Conservation (phyloP, 345 rosid species). For the Nasturtium officinale region DNA sequence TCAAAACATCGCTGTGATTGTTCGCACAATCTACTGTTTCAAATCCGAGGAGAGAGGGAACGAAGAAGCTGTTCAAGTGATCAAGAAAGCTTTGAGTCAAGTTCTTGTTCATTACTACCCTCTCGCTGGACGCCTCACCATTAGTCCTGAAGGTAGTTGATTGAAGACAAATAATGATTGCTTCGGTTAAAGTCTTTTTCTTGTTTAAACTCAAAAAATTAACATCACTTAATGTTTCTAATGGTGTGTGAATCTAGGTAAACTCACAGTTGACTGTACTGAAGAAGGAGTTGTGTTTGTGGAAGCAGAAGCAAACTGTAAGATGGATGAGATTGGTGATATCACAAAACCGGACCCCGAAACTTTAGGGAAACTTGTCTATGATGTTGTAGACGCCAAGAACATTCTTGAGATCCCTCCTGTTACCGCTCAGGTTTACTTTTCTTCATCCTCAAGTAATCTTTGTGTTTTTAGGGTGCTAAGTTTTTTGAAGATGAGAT, state of each 20-base stretch:
- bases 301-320: constrained; percentile 78
- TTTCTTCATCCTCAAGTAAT: constrained; percentile 29
- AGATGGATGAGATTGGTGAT: constrained; percentile 71
- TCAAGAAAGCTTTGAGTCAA: constrained; percentile 68
- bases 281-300: constrained; percentile 87
- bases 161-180: not conserved
- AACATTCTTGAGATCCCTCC: constrained; percentile 91
- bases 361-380: constrained; percentile 79
- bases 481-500: not conserved
- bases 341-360: constrained; percentile 78
- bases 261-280: constrained; percentile 72
- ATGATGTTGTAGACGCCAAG: constrained; percentile 75
- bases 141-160: constrained; percentile 63
- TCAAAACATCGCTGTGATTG: constrained; percentile 79
- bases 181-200: not conserved
- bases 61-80: constrained; percentile 56
- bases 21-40: constrained; percentile 84
- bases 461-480: constrained; percentile 1
- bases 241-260: constrained; percentile 41
- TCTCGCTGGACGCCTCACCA: constrained; percentile 77
- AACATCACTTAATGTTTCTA: constrained; percentile 8
- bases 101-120: constrained; percentile 87
- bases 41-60: constrained; percentile 68
- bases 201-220: not conserved
- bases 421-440: constrained; percentile 79